phyloP scores from a whole-genome alignment of 805 yeast species.

The Wickerhamiella shivajii region DNA sequence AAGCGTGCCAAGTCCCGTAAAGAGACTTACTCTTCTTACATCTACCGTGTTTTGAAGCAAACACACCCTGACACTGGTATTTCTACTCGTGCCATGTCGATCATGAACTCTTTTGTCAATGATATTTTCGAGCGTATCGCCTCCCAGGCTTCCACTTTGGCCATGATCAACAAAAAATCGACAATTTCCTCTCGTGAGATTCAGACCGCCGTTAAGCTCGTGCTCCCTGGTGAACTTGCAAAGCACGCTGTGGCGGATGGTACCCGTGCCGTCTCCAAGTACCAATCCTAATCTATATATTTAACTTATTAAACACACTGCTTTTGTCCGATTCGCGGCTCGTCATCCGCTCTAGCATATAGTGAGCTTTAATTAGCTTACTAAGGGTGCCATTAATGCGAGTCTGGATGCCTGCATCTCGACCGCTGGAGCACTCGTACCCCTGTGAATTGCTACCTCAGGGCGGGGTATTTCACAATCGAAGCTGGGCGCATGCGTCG shows the following conservation, averaged over 20 bases:
- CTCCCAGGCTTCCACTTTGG: constrained; percentile 92
- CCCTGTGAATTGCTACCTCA: too few species aligned
- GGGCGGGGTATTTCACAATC: too few species aligned
- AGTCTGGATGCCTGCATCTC: too few species aligned
- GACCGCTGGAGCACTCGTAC: too few species aligned
- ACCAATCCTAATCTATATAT: constrained; percentile 44
- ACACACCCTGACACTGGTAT: constrained; percentile 99
- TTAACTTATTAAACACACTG: too few species aligned
- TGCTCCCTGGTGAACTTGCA: constrained; percentile 96
- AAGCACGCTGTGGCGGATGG: constrained; percentile 98
- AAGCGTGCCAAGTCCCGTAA: constrained; percentile 91
- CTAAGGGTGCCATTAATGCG: too few species aligned
- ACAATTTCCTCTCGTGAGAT: constrained; percentile 97
- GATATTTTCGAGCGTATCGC: constrained; percentile 98
- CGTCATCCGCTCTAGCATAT: too few species aligned
- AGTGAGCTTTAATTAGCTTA: too few species aligned
- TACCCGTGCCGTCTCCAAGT: constrained; percentile 95
- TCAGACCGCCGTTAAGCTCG: constrained; percentile 96
- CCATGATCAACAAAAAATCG: constrained; percentile 97
- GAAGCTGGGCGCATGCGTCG: too few species aligned
- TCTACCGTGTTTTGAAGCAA: constrained; percentile 96
- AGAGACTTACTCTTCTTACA: constrained; percentile 96
- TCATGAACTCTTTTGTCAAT: constrained; percentile 95
- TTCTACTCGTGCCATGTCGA: constrained; percentile 96
- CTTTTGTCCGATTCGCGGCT: too few species aligned